phyloP scores from a whole-genome alignment of 1,139 yeast genomes.

The Arxiozyma slooffiae region DNA sequence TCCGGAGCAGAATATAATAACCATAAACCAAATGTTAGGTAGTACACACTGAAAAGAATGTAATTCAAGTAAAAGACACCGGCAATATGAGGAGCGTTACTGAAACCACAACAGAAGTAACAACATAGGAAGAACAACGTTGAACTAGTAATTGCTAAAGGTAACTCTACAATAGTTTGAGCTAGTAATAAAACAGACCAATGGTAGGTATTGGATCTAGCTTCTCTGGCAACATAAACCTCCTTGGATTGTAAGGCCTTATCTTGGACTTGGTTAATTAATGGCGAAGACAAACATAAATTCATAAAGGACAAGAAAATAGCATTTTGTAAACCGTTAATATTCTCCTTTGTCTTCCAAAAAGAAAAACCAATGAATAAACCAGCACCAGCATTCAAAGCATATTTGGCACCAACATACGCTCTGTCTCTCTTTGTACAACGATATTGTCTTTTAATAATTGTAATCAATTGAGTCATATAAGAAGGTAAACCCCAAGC shows the following conservation, averaged over 20 bases:
- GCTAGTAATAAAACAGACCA: constrained; percentile 48
- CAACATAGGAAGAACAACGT: constrained; percentile 42
- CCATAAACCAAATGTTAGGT: constrained; percentile 43
- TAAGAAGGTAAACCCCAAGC: constrained; percentile 28
- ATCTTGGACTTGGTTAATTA: constrained; percentile 50
- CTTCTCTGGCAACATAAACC: constrained; percentile 49
- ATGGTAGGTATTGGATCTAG: constrained; percentile 51
- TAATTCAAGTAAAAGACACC: constrained; percentile 43
- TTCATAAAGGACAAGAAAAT: constrained; percentile 45
- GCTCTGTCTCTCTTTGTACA: constrained; percentile 37
- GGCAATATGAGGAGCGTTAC: constrained; percentile 38
- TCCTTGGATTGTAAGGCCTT: constrained; percentile 45
- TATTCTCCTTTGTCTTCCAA: constrained; percentile 42
- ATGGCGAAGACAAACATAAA: constrained; percentile 42
- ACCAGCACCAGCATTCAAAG: constrained; percentile 37
- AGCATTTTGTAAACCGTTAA: constrained; percentile 44
- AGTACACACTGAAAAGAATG: constrained; percentile 43
- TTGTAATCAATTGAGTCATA: constrained; percentile 23
- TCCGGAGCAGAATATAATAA: constrained; percentile 47
- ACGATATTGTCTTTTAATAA: constrained; percentile 32
- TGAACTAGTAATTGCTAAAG: constrained; percentile 40
- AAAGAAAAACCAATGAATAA: constrained; percentile 49
- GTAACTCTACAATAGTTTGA: constrained; percentile 43
- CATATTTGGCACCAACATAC: constrained; percentile 36
- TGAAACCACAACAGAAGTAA: constrained; percentile 47